phyloP scores from a whole-genome alignment of 805 yeast species.

The Metschnikowia vanudenii region DNA sequence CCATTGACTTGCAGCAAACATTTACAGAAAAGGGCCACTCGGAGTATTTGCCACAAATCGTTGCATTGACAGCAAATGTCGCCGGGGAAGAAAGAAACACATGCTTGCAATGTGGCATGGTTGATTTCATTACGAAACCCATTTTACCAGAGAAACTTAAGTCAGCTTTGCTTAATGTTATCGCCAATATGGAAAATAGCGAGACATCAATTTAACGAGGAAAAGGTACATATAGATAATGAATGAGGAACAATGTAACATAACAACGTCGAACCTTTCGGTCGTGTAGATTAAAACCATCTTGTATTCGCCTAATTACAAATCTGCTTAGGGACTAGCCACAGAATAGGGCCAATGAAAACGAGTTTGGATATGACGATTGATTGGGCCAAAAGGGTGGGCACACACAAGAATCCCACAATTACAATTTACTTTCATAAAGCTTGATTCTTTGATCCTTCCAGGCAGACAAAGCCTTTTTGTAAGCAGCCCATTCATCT shows the following conservation, averaged over 20 bases:
- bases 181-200: slow-evolving; percentile 3
- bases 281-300: neutral
- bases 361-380: neutral
- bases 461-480: slow-evolving; percentile 30
- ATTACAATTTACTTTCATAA: slow-evolving; percentile 1
- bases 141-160: slow-evolving; percentile 46
- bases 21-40: slow-evolving; percentile 25
- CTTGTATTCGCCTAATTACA: neutral
- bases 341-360: neutral
- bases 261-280: neutral
- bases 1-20: slow-evolving; percentile 35
- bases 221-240: neutral
- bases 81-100: slow-evolving; percentile 51
- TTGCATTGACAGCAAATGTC: slow-evolving; percentile 53
- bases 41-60: slow-evolving; percentile 34
- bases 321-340: neutral
- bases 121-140: slow-evolving; percentile 53
- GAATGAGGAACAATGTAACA: neutral
- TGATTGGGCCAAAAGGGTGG: no score
- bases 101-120: slow-evolving; percentile 51
- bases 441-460: slow-evolving; percentile 26
- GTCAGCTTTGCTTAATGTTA: slow-evolving; percentile 29
- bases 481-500: slow-evolving; percentile 22
- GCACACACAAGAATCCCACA: neutral
- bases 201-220: neutral